phyloP scores from a whole-genome alignment of 306 rosid species.

The Vigna mungo region DNA sequence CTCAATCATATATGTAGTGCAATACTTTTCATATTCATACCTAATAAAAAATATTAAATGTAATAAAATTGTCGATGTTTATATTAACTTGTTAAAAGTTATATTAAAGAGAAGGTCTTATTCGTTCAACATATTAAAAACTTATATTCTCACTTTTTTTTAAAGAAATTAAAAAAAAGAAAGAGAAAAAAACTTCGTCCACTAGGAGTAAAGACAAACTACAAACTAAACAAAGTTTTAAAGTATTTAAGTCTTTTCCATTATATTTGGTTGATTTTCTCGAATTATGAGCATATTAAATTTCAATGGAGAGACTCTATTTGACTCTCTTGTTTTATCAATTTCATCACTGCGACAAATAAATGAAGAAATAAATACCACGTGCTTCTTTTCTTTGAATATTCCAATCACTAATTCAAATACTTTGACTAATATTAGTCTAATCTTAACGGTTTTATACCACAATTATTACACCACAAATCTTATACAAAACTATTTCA shows the following conservation, averaged over 20 bases:
- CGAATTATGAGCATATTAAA: neutral
- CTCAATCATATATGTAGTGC: no score
- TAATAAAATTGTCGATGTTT: no score
- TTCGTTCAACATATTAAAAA: no score
- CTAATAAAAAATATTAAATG: no score
- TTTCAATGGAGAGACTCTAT: neutral
- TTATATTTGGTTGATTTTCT: neutral
- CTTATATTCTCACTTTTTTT: no score
- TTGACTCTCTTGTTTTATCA: neutral
- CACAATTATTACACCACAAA: neutral
- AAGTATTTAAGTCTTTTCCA: slow-evolving; percentile 6
- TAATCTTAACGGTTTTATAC: neutral
- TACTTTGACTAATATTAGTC: neutral
- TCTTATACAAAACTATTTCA: neutral
- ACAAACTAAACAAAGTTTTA: neutral
- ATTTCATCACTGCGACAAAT: slow-evolving; percentile 1
- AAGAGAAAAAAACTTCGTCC: no score
- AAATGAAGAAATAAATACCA: neutral
- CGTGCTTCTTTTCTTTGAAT: neutral
- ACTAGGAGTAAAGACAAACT: no score
- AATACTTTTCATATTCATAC: no score
- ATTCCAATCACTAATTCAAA: slow-evolving; percentile 6
- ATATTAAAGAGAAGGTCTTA: no score
- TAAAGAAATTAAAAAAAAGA: no score
- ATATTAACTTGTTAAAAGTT: no score